A percentile compares a stretch with the other conserved stretches of the same genome.
Conservation (phyloP, 495 filamentous ascomycete genomes). For the Lasiosphaeria miniovina region DNA sequence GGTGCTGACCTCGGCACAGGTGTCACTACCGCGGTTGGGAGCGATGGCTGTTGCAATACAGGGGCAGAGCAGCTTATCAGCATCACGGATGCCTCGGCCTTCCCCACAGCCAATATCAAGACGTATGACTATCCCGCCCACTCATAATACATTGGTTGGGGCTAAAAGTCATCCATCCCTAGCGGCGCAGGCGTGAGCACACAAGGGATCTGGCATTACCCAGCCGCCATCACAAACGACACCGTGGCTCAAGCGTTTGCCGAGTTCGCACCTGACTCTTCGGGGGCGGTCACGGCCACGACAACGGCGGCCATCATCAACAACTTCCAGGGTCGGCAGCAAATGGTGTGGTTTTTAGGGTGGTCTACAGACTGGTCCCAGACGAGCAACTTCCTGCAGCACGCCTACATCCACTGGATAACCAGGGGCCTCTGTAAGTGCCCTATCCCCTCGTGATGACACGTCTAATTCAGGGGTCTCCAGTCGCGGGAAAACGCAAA, state of each 20-base stretch:
- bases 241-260: conserved; percentile 54
- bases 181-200: conserved; percentile 23
- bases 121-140: conserved; percentile 27
- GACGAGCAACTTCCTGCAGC: conserved; percentile 56
- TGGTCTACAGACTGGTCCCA: conserved; percentile 56
- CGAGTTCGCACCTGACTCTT: conserved; percentile 41
- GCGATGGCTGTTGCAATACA: conserved; percentile 37
- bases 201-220: conserved; percentile 56
- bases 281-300: conserved; percentile 17
- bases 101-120: conserved; percentile 50
- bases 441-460: too few relatives aligned
- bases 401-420: conserved; percentile 63
- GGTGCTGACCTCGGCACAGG: conserved; percentile 9
- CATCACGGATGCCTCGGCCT: conserved; percentile 47
- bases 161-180: background rate
- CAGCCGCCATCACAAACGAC: conserved; percentile 52
- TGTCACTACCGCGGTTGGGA: conserved; percentile 17
- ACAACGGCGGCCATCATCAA: conserved; percentile 62
- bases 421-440: conserved; percentile 49
- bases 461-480: background rate
- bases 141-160: too few relatives aligned
- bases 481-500: conserved; percentile 51
- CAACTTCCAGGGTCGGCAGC: conserved; percentile 53
- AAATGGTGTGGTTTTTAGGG: conserved; percentile 60
- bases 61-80: conserved; percentile 52